Base-by-base conservation (phyloP, 345 rosid species). In the Cardamine resedifolia region DNA sequence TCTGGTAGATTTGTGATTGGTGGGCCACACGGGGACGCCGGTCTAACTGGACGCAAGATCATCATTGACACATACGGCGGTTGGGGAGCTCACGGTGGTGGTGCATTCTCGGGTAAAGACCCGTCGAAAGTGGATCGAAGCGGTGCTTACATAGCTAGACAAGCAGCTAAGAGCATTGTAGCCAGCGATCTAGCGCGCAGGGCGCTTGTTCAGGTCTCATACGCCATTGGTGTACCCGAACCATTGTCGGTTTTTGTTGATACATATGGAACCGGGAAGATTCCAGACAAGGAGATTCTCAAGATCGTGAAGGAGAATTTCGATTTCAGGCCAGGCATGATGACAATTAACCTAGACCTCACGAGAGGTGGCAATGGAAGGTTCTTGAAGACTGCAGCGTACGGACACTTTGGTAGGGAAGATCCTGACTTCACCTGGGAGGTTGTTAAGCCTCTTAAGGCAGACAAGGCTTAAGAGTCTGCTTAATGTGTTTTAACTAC, bases 251-350 rank as follows among this genome's bases (percentile, higher is more conserved):
- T 87, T 36, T 85, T 82, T 2, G 92, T 87, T n/a, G 88, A 87
- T 14, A 69, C 90, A 1, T 87, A 80, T 10, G 86, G 88, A 73
- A 87, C 90, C 2, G 95, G 97, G 59, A 87, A 81, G 79, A 88
- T 90, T 55, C 85, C 89, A 4, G 90, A 90, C 80, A 87, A 85
- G 81, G 97, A 90, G 72, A 88, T 90, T 57, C 95, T 90, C 59
- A 74, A 85, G 81, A 90, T 88, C 24, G 90, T 90, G 65, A 90
- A 90, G 85, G 88, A 90, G 83, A 85, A 45, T 72, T 90, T 90
- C 34, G 92, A 90, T 75, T 90, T 90, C 78, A 86, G 95, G 85
- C 97, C 97, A 30, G 92, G 95, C 11, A 88, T 88, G 97, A 90
- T 90, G 64, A 79, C 89, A 45, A 88, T 82, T 67, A 82, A 88